Base-by-base conservation (phyloP, 2,329 filamentous ascomycete species). In the Fusarium devonianum region DNA sequence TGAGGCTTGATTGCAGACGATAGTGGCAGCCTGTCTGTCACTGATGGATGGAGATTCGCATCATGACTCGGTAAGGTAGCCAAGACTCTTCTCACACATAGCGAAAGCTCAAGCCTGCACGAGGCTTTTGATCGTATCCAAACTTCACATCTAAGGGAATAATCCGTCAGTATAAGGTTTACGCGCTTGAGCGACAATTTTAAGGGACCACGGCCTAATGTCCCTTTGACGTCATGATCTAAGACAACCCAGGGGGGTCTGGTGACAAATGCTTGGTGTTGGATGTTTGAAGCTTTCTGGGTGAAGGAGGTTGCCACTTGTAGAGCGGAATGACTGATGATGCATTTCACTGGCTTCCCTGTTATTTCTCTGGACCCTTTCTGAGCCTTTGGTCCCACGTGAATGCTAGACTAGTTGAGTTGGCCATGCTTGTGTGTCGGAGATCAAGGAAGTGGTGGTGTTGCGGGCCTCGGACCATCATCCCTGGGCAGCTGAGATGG, bases 161-260 rank as follows among this genome's bases (percentile, higher is more conserved):
- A n/a, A n/a, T n/a, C n/a, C n/a, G n/a, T n/a, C n/a, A n/a, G n/a
- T n/a, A 9, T 34, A 43, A 12, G 51, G 42, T 19, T 40, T 34
- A 10, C 21, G 35, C 41, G 38, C 52, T 36, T 38, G 56, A 34
- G 37, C 33, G 40, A 56, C 38, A 5, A 29, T 37, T 30, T 41
- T 51, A 48, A 58, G 50, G 56, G 50, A 56, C 55, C 51, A 48
- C 29, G 37, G 26, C 45, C 13, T 41, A 48, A 41, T 30, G 19
- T 18, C 17, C 39, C 35, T 16, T 49, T 62, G 59, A 62, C 59
- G 59, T 62, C 59, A 62, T 47, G 32, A 35, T 29, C 11, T 28
- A 3, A n/a, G 19, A 28, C 36, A 30, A 6, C 47, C 16, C 14
- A 30, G 45, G 30, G 41, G 16, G 26, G 42, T 62, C 58, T 53